Conservation (phyloP, 2,329 filamentous ascomycete genomes). For the Rhytidhysteron rufulum region DNA sequence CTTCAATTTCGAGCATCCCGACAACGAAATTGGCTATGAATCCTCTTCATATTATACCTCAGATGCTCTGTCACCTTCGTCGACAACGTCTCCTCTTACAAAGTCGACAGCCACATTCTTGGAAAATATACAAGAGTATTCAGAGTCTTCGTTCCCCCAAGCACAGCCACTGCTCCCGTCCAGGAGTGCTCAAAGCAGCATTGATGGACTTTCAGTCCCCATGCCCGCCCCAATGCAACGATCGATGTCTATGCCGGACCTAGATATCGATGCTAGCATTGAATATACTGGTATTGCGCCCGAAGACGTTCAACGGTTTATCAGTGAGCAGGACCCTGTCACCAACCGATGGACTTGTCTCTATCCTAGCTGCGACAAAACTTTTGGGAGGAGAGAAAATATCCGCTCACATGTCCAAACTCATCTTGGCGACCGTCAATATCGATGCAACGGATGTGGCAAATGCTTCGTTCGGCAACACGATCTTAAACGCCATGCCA, state of each 20-base stretch:
- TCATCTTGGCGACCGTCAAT: conserved; percentile 93
- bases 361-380: conserved; percentile 72
- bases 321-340: conserved; percentile 42
- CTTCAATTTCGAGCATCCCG: conserved; percentile 37
- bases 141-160: conserved; percentile 29
- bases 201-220: conserved; percentile 14
- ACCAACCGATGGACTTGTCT: conserved; percentile 48
- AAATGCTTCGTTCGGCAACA: conserved; percentile 98
- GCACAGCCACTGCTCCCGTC: conserved; percentile 23
- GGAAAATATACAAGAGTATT: conserved; percentile 29
- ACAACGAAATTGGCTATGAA: conserved; percentile 45
- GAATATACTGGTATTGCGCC: conserved; percentile 79
- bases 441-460: conserved; percentile 84
- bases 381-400: conserved; percentile 96
- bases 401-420: conserved; percentile 98
- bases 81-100: conserved; percentile 33
- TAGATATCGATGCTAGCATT: conserved; percentile 58
- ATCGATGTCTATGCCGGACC: conserved; percentile 32
- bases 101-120: conserved; percentile 31
- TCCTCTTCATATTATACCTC: conserved; percentile 50
- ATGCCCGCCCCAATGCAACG: conserved; percentile 7
- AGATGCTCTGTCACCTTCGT: conserved; percentile 47
- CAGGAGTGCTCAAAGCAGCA: conserved; percentile 17
- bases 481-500: conserved; percentile 93
- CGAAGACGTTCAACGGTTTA: conserved; percentile 62